Evolutionary conservation across 345 rosid species (phyloP).

Genomic region (Viola odorata): DNA sequence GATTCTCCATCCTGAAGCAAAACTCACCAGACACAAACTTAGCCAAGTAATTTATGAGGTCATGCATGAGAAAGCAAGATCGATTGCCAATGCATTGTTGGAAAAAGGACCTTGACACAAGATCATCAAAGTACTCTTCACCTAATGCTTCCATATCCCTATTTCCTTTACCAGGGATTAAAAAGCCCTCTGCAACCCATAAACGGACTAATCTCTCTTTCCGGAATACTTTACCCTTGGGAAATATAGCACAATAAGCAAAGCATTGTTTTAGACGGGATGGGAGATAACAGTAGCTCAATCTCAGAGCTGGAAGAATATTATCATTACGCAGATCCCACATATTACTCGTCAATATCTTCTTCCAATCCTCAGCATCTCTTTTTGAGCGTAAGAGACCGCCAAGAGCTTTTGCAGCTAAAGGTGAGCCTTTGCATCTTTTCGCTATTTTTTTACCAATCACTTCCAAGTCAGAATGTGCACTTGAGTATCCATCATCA

Average conservation of each 20-base stretch:
- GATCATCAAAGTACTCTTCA: conserved; percentile 1
- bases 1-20: conserved; percentile 25
- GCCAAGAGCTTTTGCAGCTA: not conserved
- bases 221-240: not conserved
- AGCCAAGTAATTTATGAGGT: conserved; percentile 32
- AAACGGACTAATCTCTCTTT: conserved; percentile 1
- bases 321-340: not conserved
- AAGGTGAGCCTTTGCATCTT: not conserved
- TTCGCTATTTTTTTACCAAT: not conserved
- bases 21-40: conserved; percentile 22
- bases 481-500: not conserved
- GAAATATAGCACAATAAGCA: conserved; percentile 5
- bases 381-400: conserved; percentile 5
- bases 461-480: not conserved
- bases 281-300: conserved; percentile 24
- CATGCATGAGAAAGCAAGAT: conserved; percentile 30
- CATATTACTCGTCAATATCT: not conserved
- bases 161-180: not conserved
- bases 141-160: not conserved
- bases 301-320: conserved; percentile 6
- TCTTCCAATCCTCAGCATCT: conserved; percentile 3
- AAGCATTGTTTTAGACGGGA: conserved; percentile 12
- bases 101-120: conserved; percentile 3
- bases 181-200: conserved; percentile 13
- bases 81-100: not conserved